These are phyloP conservation scores for Ceratobasidium theobromae DNA, from an alignment of 1,284 basidiomycete species.

Conservation along the genomic window DNA sequence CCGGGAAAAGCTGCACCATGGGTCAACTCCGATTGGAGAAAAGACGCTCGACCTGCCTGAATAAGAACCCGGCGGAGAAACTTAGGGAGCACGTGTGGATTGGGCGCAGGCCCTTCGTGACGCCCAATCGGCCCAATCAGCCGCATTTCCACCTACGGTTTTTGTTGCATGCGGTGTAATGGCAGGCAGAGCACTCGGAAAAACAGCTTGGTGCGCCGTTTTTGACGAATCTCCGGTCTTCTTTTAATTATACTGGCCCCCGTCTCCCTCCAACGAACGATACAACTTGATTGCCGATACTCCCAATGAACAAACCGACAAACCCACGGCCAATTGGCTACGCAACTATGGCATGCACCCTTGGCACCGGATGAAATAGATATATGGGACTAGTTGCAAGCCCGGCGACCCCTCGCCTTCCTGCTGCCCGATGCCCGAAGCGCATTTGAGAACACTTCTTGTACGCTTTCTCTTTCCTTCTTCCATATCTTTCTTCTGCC, in stretches of 20 bases:
- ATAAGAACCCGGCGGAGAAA: no score
- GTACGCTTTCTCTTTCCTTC: neutral
- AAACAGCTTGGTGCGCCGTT: neutral
- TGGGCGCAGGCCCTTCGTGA: no score
- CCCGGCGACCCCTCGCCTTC: conserved; percentile 3
- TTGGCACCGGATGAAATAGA: conserved; percentile 11
- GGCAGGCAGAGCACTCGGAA: neutral
- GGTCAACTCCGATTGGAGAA: no score
- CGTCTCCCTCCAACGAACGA: neutral
- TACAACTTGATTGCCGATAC: no score
- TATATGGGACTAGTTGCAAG: conserved; percentile 7
- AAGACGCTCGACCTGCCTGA: no score
- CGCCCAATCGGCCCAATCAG: neutral
- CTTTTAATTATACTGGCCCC: neutral
- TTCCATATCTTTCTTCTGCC: neutral
- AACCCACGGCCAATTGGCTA: no score
- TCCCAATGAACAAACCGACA: no score
- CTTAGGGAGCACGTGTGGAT: no score
- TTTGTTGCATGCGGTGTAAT: neutral
- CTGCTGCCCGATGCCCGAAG: neutral
- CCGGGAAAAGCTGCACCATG: no score
- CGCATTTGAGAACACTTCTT: conserved; percentile 11
- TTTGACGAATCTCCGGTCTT: neutral
- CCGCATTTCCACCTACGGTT: neutral
- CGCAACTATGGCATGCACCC: neutral